phyloP scores from a whole-genome alignment of 2,329 filamentous ascomycete species.

The Trichoderma sp. region DNA sequence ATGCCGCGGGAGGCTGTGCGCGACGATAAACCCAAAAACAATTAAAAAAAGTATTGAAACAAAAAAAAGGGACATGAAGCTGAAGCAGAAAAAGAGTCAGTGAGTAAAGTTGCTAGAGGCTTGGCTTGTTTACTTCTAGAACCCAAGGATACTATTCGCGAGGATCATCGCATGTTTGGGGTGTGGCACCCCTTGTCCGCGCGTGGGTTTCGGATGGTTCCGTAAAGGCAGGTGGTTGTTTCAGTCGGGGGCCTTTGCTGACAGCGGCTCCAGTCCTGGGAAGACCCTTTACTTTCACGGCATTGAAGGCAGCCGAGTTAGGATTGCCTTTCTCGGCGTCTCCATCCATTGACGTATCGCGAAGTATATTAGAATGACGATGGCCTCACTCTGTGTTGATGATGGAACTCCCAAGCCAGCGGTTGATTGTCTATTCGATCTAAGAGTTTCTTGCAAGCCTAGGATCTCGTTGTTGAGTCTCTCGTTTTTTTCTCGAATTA shows the following conservation, averaged over 20 bases:
- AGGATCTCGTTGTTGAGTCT: background rate
- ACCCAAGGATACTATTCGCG: background rate
- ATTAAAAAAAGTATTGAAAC: background rate
- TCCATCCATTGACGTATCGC: background rate
- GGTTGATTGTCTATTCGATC: background rate
- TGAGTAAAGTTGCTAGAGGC: background rate
- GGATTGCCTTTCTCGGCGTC: background rate
- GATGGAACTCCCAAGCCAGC: background rate
- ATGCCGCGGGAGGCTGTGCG: slow-evolving; percentile 4
- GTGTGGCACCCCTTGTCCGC: background rate
- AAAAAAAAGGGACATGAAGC: background rate
- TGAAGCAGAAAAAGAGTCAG: background rate
- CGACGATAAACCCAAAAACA: background rate
- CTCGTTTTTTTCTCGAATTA: background rate
- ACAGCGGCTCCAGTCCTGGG: background rate
- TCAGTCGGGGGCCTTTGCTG: slow-evolving; percentile 4
- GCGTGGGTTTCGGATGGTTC: slow-evolving; percentile 13
- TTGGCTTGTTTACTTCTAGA: background rate
- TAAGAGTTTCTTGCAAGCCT: background rate
- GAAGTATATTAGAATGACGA: slow-evolving; percentile 1
- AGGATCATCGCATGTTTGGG: background rate
- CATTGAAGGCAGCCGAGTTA: background rate
- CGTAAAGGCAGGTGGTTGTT: slow-evolving; percentile 16
- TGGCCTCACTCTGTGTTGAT: background rate
- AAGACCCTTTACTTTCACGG: background rate